phyloP scores from a whole-genome alignment of 148 eudicot genomes.

The Beta vulgaris region DNA sequence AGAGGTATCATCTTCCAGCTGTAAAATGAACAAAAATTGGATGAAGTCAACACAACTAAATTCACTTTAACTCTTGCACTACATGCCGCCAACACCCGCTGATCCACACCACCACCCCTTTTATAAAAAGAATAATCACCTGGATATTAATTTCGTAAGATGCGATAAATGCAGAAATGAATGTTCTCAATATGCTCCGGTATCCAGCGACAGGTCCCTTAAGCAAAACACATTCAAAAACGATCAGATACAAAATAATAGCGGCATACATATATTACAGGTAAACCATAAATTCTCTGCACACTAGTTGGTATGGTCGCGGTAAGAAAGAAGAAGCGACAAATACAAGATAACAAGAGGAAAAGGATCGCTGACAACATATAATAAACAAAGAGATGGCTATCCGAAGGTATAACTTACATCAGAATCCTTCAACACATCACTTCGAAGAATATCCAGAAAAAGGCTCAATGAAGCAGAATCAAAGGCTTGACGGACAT shows the following conservation, averaged over 20 bases:
- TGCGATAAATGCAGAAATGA: conserved; percentile 87
- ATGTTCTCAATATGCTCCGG: conserved; percentile 82
- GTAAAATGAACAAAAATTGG: conserved; percentile 30
- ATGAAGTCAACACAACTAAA: neutral
- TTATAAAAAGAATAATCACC: conserved; percentile 45
- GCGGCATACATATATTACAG: neutral
- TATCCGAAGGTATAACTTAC: conserved; percentile 42
- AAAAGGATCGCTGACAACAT: neutral
- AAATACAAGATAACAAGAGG: conserved; percentile 1
- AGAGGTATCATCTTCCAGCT: conserved; percentile 79
- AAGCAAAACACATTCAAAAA: conserved; percentile 4
- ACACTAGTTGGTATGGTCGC: neutral
- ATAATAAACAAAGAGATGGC: neutral
- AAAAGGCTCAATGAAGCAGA: conserved; percentile 66
- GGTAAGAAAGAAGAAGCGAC: neutral
- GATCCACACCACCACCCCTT: no score
- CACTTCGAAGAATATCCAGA: conserved; percentile 75
- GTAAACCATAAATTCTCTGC: neutral
- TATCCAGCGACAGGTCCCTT: conserved; percentile 88
- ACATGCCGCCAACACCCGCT: no score
- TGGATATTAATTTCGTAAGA: conserved; percentile 90
- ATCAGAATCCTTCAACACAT: conserved; percentile 70
- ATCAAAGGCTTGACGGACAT: conserved; percentile 89
- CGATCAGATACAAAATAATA: neutral
- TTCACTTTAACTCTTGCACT: no score